Base-by-base conservation (phyloP, 1,284 basidiomycete genomes). In the Pterulicium gracile region DNA sequence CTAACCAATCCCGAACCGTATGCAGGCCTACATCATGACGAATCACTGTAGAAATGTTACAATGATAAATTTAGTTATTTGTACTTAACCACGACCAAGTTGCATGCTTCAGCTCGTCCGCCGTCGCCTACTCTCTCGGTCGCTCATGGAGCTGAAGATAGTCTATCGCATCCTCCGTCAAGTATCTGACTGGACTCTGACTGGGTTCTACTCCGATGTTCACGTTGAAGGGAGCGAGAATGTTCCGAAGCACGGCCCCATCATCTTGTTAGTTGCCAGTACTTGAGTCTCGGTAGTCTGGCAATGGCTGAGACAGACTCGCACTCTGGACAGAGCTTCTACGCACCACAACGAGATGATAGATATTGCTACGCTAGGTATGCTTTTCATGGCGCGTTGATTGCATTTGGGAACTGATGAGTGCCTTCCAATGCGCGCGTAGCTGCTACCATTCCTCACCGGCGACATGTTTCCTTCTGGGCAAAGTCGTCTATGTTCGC, bases 381-480 rank as follows among this genome's bases (percentile, higher is more conserved):
- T 54, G 65, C 49, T 2, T 17, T 43, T 22, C 45, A 21, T 48
- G 15, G 15, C n/a, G 1, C 2, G 4, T 43, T 40, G 14, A 44
- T 14, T 3, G 18, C 43, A 22, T 17, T 40, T 14, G 24, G 43
- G 7, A 24, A 20, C 24, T 46, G 35, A 43, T 47, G 35, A 14
- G 27, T 23, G 15, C 19, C 23, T 20, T 41, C 44, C 17, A 22
- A 18, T n/a, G n/a, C 27, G 27, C 27, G 7, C 27, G n/a, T 32
- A 75, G 81, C 59, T 53, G 66, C 65, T 21, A 78, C 71, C 22
- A 72, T 83, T 43, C 77, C 78, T 2, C 64, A 81, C 52, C 63
- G 71, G 20, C 69, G 78, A n/a, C 72, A 70, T 43, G 61, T 90
- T 17, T 80, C 80, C 51, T 90, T 85, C 64, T 91, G 84, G 82